phyloP scores from a whole-genome alignment of 306 rosid genomes.

The Chamaecrista fasciculata region DNA sequence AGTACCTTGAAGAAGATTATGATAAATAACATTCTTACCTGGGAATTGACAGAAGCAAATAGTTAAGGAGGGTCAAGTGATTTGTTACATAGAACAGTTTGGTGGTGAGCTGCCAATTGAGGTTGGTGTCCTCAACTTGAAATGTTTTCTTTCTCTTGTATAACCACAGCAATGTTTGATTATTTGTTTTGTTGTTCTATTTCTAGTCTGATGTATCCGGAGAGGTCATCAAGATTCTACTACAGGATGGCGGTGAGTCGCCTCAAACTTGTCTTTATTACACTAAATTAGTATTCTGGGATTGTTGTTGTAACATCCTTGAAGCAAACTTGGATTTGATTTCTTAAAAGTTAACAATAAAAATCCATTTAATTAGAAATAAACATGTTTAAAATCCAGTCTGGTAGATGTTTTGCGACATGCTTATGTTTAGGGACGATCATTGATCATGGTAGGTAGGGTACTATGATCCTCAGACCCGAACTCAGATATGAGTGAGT shows the following conservation, averaged over 20 bases:
- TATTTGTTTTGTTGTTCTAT: conserved; percentile 13
- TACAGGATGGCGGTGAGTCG: conserved; percentile 79
- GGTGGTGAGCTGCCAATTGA: conserved; percentile 76
- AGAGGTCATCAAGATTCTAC: conserved; percentile 80
- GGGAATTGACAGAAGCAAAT: conserved; percentile 58
- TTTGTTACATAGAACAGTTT: conserved; percentile 84
- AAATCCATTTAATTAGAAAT: too few relatives aligned
- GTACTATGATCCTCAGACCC: too few relatives aligned
- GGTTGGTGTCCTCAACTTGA: conserved; percentile 46
- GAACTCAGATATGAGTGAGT: too few relatives aligned
- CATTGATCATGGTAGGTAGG: too few relatives aligned
- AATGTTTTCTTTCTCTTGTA: background rate
- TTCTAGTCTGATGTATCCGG: conserved; percentile 77
- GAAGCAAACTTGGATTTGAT: too few relatives aligned
- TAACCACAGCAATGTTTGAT: conserved; percentile 3
- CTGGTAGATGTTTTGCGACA: too few relatives aligned
- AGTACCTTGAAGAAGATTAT: background rate
- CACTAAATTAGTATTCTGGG: background rate
- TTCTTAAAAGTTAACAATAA: too few relatives aligned
- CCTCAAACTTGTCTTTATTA: background rate
- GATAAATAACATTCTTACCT: conserved; percentile 6
- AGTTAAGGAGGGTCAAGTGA: conserved; percentile 81
- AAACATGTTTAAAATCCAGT: too few relatives aligned
- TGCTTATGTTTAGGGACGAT: too few relatives aligned
- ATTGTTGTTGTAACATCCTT: too few relatives aligned